These are phyloP conservation scores for Fusarium udum DNA, from an alignment of 2,329 filamentous ascomycete genomes.

Conservation along the genomic window DNA sequence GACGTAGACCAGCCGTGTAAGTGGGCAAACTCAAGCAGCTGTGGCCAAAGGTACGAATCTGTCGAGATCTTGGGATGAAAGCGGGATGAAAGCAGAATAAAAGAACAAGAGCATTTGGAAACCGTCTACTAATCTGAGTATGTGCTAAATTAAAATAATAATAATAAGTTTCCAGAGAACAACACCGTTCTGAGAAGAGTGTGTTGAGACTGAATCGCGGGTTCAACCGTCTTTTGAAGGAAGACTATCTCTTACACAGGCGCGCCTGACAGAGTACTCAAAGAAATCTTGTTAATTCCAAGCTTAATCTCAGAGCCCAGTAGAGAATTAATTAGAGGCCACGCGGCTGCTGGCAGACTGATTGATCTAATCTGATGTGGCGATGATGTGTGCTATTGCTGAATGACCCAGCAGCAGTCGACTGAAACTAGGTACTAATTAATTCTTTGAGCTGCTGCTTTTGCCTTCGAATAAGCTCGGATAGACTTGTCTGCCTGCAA, in stretches of 20 bases:
- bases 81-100: not conserved
- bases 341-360: conserved; percentile 30
- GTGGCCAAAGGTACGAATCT: not conserved
- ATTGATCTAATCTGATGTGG: conserved; percentile 31
- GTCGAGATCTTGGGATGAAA: not conserved
- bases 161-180: not conserved
- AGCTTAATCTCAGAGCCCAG: not conserved
- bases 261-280: not conserved
- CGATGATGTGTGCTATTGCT: conserved; percentile 4
- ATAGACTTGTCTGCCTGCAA: not conserved
- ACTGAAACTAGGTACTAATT: not conserved
- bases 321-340: conserved; percentile 5
- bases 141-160: not conserved
- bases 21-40: conserved; percentile 1
- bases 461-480: conserved; percentile 11
- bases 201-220: not conserved
- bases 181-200: not conserved
- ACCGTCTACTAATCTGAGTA: not conserved
- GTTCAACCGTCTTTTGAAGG: not conserved
- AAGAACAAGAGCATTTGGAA: too few species aligned
- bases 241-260: not conserved
- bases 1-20: conserved; percentile 33
- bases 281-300: not conserved
- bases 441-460: conserved; percentile 1
- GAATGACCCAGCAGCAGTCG: conserved; percentile 33